Conservation (phyloP, 495 filamentous ascomycete genomes). For the Podospora comata region DNA sequence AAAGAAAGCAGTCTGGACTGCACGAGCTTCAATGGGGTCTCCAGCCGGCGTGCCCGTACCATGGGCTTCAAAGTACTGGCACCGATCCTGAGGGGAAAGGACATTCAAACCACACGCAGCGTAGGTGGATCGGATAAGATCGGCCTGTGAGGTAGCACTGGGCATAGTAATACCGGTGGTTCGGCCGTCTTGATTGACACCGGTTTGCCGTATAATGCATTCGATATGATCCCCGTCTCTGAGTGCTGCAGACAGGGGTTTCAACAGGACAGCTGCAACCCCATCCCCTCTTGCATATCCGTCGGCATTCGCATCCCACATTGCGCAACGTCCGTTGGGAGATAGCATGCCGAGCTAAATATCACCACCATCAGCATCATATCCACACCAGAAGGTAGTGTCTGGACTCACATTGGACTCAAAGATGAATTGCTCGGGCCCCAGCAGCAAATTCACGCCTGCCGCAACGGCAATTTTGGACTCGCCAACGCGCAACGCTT, state of each 20-base stretch:
- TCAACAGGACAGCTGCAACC: slow-evolving; percentile 51
- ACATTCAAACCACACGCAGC: slow-evolving; percentile 41
- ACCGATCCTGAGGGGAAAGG: slow-evolving; percentile 28
- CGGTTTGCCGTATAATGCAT: slow-evolving; percentile 55
- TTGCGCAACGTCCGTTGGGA: slow-evolving; percentile 44
- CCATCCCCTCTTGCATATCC: slow-evolving; percentile 64
- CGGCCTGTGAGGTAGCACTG: slow-evolving; percentile 46
- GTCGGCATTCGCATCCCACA: slow-evolving; percentile 57
- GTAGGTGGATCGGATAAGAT: slow-evolving; percentile 49
- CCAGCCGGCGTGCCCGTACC: slow-evolving; percentile 26
- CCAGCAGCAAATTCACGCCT: slow-evolving; percentile 51
- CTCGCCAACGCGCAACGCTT: slow-evolving; percentile 41
- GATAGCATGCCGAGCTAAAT: slow-evolving; percentile 34
- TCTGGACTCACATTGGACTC: slow-evolving; percentile 18
- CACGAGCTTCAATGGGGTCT: slow-evolving; percentile 29
- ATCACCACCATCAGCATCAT: slow-evolving; percentile 43
- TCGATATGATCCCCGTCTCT: slow-evolving; percentile 51
- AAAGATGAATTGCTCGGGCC: slow-evolving; percentile 36
- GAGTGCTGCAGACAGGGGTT: slow-evolving; percentile 49
- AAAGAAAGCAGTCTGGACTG: slow-evolving; percentile 43
- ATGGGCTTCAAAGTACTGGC: slow-evolving; percentile 46
- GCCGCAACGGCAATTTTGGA: slow-evolving; percentile 43
- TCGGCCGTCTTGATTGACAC: slow-evolving; percentile 54
- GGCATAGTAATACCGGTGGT: slow-evolving; percentile 53
- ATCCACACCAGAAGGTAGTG: neutral